Evolutionary conservation across 129 eudicot genomes (phyloP).

Genomic region (Rutidosis leptorrhynchoides): DNA sequence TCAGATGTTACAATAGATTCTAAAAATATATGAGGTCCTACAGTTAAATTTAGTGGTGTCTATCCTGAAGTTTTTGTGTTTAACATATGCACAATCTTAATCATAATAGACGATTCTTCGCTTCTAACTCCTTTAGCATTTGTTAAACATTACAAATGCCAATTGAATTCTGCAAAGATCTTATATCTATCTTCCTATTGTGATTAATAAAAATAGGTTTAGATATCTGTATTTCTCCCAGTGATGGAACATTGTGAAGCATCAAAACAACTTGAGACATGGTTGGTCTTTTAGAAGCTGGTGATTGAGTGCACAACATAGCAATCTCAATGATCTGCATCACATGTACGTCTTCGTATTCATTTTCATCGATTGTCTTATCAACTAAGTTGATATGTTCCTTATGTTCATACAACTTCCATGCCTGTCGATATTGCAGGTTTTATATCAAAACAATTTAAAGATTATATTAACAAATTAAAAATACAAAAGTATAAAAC

Average conservation of each 20-base stretch:
- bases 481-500: not conserved
- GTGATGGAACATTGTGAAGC: slow-evolving; percentile 28
- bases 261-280: slow-evolving; percentile 49
- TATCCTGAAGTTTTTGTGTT: no score
- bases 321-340: slow-evolving; percentile 46
- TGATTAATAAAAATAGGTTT: slow-evolving; percentile 25
- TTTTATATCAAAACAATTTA: not conserved
- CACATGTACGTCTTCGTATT: slow-evolving; percentile 27
- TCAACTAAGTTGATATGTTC: not conserved
- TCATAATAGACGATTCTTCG: no score
- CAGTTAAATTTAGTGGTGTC: no score
- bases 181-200: slow-evolving; percentile 5
- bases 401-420: slow-evolving; percentile 4
- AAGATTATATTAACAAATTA: no score
- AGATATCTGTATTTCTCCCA: slow-evolving; percentile 10
- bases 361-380: slow-evolving; percentile 22
- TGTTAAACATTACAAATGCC: no score
- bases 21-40: no score
- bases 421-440: not conserved
- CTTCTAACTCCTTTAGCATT: no score
- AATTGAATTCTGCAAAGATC: not conserved
- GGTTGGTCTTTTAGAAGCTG: slow-evolving; percentile 39
- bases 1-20: no score
- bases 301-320: slow-evolving; percentile 49
- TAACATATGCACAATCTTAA: no score